phyloP scores from a whole-genome alignment of 345 rosid genomes.

The Citrus unshiu region DNA sequence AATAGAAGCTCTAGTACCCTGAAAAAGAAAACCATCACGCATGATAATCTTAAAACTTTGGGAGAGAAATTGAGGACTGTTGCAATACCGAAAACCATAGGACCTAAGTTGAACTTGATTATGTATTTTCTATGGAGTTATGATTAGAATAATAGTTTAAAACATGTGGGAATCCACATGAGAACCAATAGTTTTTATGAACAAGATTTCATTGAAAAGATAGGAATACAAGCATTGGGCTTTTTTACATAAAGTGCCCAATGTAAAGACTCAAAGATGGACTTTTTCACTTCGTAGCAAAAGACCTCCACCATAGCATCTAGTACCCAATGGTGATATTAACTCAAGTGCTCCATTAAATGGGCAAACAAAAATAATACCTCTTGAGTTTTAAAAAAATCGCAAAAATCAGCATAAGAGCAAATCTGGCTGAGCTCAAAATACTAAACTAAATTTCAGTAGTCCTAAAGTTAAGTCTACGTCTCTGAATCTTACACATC shows the following conservation, averaged over 20 bases:
- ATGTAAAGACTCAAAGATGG: background rate
- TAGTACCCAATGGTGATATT: background rate
- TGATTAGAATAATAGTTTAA: background rate
- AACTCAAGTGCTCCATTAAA: background rate
- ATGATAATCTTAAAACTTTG: background rate
- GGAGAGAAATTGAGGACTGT: background rate
- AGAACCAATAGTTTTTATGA: background rate
- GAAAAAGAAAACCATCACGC: background rate
- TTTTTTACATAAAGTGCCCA: background rate
- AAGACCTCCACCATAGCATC: background rate
- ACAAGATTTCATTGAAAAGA: background rate
- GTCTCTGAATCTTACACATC: background rate
- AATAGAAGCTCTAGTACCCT: background rate
- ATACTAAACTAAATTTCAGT: background rate
- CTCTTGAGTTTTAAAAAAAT: background rate
- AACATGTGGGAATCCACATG: background rate
- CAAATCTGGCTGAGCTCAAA: background rate
- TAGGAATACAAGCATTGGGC: background rate
- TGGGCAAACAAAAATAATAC: background rate
- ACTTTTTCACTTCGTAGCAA: background rate
- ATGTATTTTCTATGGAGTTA: background rate
- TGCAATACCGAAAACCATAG: background rate
- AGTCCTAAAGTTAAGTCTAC: background rate
- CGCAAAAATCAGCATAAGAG: background rate
- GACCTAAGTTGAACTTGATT: background rate